Base-by-base conservation (phyloP, 306 rosid genomes). In the Mimosa bimucronata region DNA sequence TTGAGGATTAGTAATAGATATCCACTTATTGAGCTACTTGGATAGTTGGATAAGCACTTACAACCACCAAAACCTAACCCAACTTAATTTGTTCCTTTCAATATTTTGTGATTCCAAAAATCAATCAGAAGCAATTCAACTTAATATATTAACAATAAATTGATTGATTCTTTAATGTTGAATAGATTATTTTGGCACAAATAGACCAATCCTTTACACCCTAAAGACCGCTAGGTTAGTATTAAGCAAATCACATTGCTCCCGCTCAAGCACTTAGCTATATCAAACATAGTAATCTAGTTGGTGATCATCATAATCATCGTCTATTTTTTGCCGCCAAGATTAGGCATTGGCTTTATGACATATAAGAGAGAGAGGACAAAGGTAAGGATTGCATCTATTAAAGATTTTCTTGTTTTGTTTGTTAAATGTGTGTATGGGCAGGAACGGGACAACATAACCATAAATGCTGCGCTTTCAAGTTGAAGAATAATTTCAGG, bases 21-120 rank as follows among this genome's bases (percentile, higher is more conserved):
- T 11, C 30, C 18, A 25, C 66, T 25, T 13, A 25, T 58, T 40
- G 64, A 72, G 62, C 70, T 55, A 74, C 78, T 73, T 14, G 29
- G 66, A 55, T 23, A 42, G 80, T 77, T 14, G 23, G 75, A 72
- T 29, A 72, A 52, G 57, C 81, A 77, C 74, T 46, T 73, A 11
- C 44, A 81, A 77, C 88, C 72, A 77, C 75, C 88, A 48, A 81
- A 50, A 21, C 72, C 73, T 53, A 64, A 19, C 60, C 57, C 29
- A 31, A 46, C 58, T 44, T 21, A 45, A 25, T 58, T 58, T 58
- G 31, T 58, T 42, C 44, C 44, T 57, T 71, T 28, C 2, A 61
- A 26, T 77, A 65, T 52, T 71, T 80, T 64, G 14, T 48, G 73
- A 62, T 46, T 74, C 5, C 10, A 34, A 10, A 77, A 55, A 64